phyloP scores from a whole-genome alignment of 257 asterid species.

The Solanum phureja region DNA sequence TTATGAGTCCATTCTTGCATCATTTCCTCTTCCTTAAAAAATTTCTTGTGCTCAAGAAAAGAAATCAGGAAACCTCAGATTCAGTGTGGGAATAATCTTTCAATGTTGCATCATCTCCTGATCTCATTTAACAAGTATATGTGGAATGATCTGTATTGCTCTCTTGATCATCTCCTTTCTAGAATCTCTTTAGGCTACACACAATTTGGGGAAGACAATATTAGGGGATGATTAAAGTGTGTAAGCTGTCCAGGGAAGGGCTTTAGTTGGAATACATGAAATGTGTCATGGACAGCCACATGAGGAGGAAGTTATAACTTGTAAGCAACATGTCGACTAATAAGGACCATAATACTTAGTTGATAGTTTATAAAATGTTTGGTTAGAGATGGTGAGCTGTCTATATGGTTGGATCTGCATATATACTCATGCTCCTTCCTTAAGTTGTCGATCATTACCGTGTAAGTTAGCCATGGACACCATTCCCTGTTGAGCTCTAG shows the following conservation, averaged over 20 bases:
- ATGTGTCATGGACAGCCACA: neutral
- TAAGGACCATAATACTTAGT: neutral
- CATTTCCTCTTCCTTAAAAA: neutral
- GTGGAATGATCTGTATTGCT: neutral
- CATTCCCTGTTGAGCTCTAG: neutral
- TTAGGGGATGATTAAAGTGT: neutral
- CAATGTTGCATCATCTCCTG: neutral
- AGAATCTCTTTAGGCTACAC: neutral
- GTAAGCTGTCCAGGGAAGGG: neutral
- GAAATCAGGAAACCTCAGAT: neutral
- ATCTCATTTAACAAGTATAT: neutral
- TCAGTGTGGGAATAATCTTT: too few species aligned
- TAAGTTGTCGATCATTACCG: neutral
- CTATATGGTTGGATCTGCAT: neutral
- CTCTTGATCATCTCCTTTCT: neutral
- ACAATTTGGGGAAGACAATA: neutral
- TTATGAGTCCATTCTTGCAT: neutral
- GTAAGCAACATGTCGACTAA: neutral
- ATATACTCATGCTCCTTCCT: neutral
- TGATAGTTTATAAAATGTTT: too few species aligned
- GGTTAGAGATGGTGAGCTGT: neutral
- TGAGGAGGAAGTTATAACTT: neutral
- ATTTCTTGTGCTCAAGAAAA: neutral
- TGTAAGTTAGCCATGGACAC: neutral
- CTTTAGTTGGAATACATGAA: neutral